Percentiles rank a stretch among this genome's conserved stretches.
Evolutionary conservation across 352 stramenopile genomes (phyloP).

Genomic region (Phytophthora lateralis): DNA sequence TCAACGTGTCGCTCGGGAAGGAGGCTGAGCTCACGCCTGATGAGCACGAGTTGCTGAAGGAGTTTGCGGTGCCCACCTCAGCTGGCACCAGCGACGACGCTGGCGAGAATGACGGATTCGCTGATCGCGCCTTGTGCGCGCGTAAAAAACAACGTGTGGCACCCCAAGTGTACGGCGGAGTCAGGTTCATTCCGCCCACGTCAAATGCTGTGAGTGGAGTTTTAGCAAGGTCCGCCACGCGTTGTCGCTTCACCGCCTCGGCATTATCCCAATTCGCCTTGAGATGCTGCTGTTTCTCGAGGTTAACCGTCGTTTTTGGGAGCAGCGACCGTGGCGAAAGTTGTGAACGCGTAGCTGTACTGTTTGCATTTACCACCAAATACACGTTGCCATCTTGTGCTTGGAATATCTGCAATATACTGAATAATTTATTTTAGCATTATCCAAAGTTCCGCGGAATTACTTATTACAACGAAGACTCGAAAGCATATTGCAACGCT

Average conservation of each 20-base stretch:
- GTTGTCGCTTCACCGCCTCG: background rate
- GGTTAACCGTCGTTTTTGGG: background rate
- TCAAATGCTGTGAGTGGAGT: background rate
- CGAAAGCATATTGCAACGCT: background rate
- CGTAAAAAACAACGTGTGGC: background rate
- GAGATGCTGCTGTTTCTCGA: background rate
- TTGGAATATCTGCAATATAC: background rate
- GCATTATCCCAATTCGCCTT: background rate
- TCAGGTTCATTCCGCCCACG: background rate
- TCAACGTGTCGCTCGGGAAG: background rate
- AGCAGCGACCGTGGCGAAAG: background rate
- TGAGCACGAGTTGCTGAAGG: background rate
- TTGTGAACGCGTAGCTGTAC: background rate
- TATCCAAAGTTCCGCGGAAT: background rate
- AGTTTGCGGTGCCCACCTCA: background rate
- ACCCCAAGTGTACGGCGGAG: background rate
- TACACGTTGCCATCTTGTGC: background rate
- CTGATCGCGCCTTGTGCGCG: background rate
- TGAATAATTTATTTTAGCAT: background rate
- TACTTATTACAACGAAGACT: background rate
- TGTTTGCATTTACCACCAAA: background rate
- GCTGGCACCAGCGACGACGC: background rate
- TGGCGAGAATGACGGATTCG: background rate
- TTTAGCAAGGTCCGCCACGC: background rate
- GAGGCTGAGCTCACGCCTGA: background rate